Percentiles rank a stretch among this genome's conserved stretches.
These are phyloP conservation scores for Ophiostoma triangulosporum DNA, from an alignment of 2,329 filamentous ascomycete species.

Conservation along the genomic window DNA sequence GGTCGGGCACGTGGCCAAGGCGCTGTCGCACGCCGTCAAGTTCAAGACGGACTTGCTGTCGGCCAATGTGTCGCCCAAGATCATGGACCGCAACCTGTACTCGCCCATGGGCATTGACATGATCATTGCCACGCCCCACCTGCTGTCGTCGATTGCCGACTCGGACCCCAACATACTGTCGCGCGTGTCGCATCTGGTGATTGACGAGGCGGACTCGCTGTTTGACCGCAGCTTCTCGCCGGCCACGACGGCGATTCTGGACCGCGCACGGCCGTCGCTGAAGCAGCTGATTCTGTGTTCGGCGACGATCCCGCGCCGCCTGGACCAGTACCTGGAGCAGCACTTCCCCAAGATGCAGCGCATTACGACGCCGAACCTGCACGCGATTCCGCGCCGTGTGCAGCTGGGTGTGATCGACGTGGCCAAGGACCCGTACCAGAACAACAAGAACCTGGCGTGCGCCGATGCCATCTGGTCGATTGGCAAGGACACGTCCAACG, in stretches of 20 bases:
- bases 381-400: conserved; percentile 87
- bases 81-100: conserved; percentile 79
- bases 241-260: conserved; percentile 69
- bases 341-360: conserved; percentile 73
- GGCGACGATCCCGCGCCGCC: conserved; percentile 80
- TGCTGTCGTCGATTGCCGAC: conserved; percentile 77
- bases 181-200: conserved; percentile 75
- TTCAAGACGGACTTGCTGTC: conserved; percentile 77
- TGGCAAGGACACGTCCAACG: conserved; percentile 54
- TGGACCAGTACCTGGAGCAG: conserved; percentile 72
- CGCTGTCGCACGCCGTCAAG: conserved; percentile 71
- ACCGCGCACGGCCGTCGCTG: conserved; percentile 66
- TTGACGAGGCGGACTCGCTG: conserved; percentile 93
- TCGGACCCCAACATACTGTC: conserved; percentile 84
- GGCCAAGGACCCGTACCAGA: conserved; percentile 80
- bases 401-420: conserved; percentile 90
- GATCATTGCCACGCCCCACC: conserved; percentile 74
- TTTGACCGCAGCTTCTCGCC: conserved; percentile 86
- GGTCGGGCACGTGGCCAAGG: conserved; percentile 68
- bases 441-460: conserved; percentile 86
- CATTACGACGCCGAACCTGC: conserved; percentile 87
- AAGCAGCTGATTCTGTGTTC: conserved; percentile 86
- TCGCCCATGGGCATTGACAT: conserved; percentile 70
- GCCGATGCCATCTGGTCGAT: conserved; percentile 93
- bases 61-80: conserved; percentile 57